Percentiles rank a stretch among this genome's conserved stretches.
phyloP scores from a whole-genome alignment of 1,284 basidiomycete genomes.

The Ganoderma sinense region DNA sequence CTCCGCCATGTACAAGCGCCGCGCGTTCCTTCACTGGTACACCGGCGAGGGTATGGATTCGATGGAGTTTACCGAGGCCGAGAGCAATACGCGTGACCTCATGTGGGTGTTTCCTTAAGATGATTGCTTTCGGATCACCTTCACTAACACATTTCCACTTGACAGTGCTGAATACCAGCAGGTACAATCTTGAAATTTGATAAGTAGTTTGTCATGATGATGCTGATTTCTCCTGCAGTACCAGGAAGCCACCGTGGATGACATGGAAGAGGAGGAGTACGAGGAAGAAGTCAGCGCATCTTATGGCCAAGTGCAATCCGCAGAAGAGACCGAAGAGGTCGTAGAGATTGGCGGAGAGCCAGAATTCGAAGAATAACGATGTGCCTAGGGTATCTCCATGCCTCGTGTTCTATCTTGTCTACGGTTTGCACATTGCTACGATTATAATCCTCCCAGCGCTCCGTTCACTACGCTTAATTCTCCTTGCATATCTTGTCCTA shows the following conservation, averaged over 20 bases:
- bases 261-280: constrained; percentile 42
- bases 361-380: constrained; percentile 15
- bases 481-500: constrained; percentile 7
- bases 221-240: constrained; percentile 50
- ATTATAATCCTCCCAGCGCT: constrained; percentile 8
- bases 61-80: constrained; percentile 93
- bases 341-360: constrained; percentile 22
- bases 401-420: neutral
- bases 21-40: constrained; percentile 93
- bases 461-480: neutral
- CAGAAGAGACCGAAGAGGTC: constrained; percentile 7
- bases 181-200: constrained; percentile 40
- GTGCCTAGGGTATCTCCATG: neutral
- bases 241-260: constrained; percentile 65
- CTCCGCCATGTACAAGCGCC: constrained; percentile 81
- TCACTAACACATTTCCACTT: constrained; percentile 48
- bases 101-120: constrained; percentile 59
- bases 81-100: constrained; percentile 83
- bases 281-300: constrained; percentile 29
- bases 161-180: constrained; percentile 77
- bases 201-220: neutral
- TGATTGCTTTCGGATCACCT: neutral
- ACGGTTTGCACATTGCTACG: constrained; percentile 1
- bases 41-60: constrained; percentile 91
- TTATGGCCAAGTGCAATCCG: neutral